phyloP scores from a whole-genome alignment of 208 protist species.

The Crithidia brevicula region DNA sequence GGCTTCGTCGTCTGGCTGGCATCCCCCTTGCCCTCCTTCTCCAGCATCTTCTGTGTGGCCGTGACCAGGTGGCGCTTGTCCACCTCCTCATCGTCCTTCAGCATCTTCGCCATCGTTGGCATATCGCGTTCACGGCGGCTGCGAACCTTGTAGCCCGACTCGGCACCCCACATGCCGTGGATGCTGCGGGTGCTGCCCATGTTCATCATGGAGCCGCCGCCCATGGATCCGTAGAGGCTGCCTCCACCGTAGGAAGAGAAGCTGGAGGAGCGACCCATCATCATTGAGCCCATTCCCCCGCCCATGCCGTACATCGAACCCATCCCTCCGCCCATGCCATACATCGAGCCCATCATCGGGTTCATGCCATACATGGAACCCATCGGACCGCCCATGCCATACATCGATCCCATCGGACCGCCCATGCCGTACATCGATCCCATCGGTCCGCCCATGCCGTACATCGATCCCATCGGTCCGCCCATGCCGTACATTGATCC shows the following conservation, averaged over 20 bases:
- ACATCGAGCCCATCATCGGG: constrained; percentile 40
- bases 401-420: constrained; percentile 28
- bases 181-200: constrained; percentile 24
- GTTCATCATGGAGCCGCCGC: constrained; percentile 14
- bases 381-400: constrained; percentile 24
- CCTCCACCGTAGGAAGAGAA: constrained; percentile 35
- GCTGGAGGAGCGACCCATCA: constrained; percentile 27
- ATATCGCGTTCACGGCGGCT: constrained; percentile 15
- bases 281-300: constrained; percentile 13
- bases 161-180: constrained; percentile 44
- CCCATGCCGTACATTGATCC: constrained; percentile 35
- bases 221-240: constrained; percentile 38
- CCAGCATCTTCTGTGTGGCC: constrained; percentile 10
- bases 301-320: constrained; percentile 39
- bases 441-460: constrained; percentile 17
- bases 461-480: constrained; percentile 15
- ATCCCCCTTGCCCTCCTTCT: constrained; percentile 3
- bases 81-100: constrained; percentile 19
- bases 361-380: constrained; percentile 36
- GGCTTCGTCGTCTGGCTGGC: background rate
- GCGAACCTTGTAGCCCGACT: constrained; percentile 24
- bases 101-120: constrained; percentile 25
- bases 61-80: constrained; percentile 5
- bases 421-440: constrained; percentile 37
- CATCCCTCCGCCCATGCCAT: constrained; percentile 39